Evolutionary conservation across 2,329 filamentous ascomycete genomes (phyloP).

Genomic region (Cladorrhinum sp.): DNA sequence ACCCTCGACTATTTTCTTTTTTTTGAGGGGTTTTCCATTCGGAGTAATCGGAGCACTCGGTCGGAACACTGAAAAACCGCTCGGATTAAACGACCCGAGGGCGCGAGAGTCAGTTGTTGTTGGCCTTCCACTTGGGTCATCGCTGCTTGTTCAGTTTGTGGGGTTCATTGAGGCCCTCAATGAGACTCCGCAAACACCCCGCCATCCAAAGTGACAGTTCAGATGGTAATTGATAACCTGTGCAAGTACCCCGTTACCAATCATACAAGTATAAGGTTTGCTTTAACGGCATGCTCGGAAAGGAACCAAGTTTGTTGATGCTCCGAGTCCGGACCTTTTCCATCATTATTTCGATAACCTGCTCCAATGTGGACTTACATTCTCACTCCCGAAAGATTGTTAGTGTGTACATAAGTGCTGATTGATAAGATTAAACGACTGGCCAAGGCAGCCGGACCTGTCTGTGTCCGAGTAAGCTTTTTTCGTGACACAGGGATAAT

Average conservation of each 20-base stretch:
- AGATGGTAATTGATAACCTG: no score
- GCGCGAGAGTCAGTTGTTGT: background rate
- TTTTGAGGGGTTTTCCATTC: background rate
- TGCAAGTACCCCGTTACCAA: background rate
- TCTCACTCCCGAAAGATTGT: no score
- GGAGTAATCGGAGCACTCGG: background rate
- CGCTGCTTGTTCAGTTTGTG: background rate
- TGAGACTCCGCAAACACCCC: background rate
- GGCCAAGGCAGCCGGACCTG: background rate
- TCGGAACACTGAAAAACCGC: slow-evolving; percentile 3
- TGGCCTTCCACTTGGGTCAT: background rate
- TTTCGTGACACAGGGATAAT: background rate
- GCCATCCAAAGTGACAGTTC: background rate
- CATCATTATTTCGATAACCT: background rate
- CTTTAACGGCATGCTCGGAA: background rate
- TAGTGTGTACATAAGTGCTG: no score
- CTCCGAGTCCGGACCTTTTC: background rate
- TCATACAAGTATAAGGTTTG: background rate
- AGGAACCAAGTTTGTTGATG: background rate
- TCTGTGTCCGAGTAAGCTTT: slow-evolving; percentile 5
- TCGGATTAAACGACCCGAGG: slow-evolving; percentile 19
- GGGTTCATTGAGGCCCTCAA: background rate
- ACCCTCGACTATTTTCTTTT: background rate
- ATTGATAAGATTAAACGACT: background rate
- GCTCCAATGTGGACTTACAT: no score